Evolutionary conservation across 179 eudicot genomes (phyloP).

Genomic region (Carnegiea gigantea): DNA sequence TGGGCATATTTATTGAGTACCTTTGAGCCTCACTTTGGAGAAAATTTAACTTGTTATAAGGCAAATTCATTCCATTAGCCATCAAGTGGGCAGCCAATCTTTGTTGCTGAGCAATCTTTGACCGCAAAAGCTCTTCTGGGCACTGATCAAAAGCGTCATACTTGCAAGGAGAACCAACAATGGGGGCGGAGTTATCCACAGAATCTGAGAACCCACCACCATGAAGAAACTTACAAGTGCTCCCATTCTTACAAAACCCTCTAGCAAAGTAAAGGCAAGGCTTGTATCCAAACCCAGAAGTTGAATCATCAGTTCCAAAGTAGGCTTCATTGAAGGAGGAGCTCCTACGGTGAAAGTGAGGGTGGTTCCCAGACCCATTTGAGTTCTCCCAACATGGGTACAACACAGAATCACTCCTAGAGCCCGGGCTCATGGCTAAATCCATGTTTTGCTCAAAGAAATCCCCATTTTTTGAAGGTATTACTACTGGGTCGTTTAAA

Average conservation of each 20-base stretch:
- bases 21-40: slow-evolving; percentile 58
- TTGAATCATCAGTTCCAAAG: slow-evolving; percentile 44
- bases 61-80: slow-evolving; percentile 26
- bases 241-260: slow-evolving; percentile 75
- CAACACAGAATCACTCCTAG: slow-evolving; percentile 49
- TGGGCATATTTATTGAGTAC: slow-evolving; percentile 23
- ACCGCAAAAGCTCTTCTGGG: slow-evolving; percentile 54
- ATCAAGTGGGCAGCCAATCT: slow-evolving; percentile 59
- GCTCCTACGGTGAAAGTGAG: slow-evolving; percentile 56
- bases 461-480: slow-evolving; percentile 30
- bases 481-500: slow-evolving; percentile 35
- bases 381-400: slow-evolving; percentile 39
- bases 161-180: slow-evolving; percentile 36
- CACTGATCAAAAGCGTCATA: slow-evolving; percentile 58
- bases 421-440: slow-evolving; percentile 59
- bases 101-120: slow-evolving; percentile 71
- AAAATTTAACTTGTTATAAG: slow-evolving; percentile 49
- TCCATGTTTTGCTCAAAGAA: slow-evolving; percentile 38
- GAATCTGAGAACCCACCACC: slow-evolving; percentile 16
- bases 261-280: slow-evolving; percentile 73
- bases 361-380: not conserved
- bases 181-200: slow-evolving; percentile 12
- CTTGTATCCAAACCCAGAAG: slow-evolving; percentile 59
- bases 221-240: slow-evolving; percentile 40
- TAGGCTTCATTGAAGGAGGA: slow-evolving; percentile 64